Base-by-base conservation (phyloP, 2,329 filamentous ascomycete species). In the Claviceps purpurea region DNA sequence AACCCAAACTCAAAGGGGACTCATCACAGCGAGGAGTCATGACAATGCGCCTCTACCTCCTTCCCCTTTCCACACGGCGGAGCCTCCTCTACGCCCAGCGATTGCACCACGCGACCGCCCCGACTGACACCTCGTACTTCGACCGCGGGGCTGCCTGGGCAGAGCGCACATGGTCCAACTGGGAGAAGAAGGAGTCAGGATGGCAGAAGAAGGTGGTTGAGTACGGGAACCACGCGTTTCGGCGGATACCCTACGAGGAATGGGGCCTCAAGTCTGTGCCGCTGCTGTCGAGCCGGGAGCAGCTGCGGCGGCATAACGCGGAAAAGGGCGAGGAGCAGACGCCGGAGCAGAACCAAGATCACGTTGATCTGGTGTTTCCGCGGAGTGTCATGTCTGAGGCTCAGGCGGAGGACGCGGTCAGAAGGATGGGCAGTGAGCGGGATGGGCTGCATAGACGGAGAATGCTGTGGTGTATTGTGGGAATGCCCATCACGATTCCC, bases 181-280 rank as follows among this genome's bases (percentile, higher is more conserved):
- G 91, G 90, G 93, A 97, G 69, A 82, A 85, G 65, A 85, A 84
- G 58, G 82, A 90, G 18, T 75, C 75, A 45, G 87, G 87, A 51
- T 97, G 93, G 93, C 89, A 96, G 73, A 89, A 85, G 64, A 81
- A 81, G 60, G 76, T 96, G 20, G 91, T 93, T 50, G 76, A 78
- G 54, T 94, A 91, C 67, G 93, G 93, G 52, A 96, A 98, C 70
- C 74, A 81, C 48, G 81, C 88, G 16, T 79, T 98, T 55, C 83
- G 87, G 60, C 81, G 88, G 56, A 95, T 98, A 61, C 87, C 93
- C 2, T 96, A 87, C 66, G 87, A 97, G 70, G 93, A 98, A 83
- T 98, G 93, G 93, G 89, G 88, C 0, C 76, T 98, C 59, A 97
- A 97, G 72, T 95, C 89, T 39, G 84, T 98, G 50, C 93, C 93